These are phyloP conservation scores for Naganishia kalamii DNA, from an alignment of 768 basidiomycete species.

Conservation along the genomic window DNA sequence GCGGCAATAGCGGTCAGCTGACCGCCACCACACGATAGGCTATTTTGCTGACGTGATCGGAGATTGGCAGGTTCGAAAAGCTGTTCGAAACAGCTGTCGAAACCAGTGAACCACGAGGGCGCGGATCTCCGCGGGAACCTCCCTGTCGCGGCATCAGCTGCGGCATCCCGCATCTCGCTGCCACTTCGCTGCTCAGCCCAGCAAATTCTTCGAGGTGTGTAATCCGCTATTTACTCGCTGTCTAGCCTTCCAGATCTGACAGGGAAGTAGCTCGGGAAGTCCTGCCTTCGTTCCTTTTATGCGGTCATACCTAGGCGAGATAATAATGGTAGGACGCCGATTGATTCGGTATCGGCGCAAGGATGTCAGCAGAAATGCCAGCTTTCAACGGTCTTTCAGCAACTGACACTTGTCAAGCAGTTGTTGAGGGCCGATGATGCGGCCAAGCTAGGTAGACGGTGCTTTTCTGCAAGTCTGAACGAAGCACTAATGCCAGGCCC, in stretches of 20 bases:
- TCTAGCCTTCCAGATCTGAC: too few relatives aligned
- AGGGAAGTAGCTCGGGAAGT: too few relatives aligned
- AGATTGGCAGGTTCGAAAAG: background rate
- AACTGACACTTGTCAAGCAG: too few relatives aligned
- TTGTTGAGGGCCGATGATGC: background rate
- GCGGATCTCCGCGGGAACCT: background rate
- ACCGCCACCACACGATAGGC: background rate
- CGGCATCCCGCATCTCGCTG: background rate
- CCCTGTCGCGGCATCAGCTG: background rate
- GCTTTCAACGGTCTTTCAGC: background rate
- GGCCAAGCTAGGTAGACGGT: background rate
- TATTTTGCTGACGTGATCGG: slow-evolving; percentile 7
- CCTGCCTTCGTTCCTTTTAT: too few relatives aligned
- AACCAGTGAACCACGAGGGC: background rate
- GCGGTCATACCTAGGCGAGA: background rate
- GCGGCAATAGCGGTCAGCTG: background rate
- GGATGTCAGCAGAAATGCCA: slow-evolving; percentile 8
- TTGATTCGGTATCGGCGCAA: background rate
- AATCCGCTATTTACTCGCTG: too few relatives aligned
- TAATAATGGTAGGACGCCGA: background rate
- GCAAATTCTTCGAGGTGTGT: background rate
- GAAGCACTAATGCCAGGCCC: background rate
- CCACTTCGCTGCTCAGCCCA: background rate
- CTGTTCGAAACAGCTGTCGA: background rate
- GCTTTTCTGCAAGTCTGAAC: background rate